Evolutionary conservation across 1,284 basidiomycete species (phyloP), one percentile per base, ranked within the genome.

Genomic region (Ustilago hordei): DNA sequence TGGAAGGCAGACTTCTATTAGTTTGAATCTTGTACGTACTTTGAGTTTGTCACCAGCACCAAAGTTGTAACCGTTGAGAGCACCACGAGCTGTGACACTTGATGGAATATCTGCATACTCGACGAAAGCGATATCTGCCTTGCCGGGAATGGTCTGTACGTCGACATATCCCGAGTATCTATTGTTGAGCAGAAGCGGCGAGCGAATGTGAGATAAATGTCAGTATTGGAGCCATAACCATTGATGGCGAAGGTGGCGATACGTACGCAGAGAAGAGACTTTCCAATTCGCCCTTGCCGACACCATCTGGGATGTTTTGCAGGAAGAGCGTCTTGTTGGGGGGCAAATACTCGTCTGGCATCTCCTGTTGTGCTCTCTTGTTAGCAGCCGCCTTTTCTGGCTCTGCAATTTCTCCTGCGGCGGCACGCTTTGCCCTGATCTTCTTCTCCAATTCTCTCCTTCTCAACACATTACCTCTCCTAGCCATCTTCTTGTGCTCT

Each of bases 301-400:
- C 76, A 15, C 63, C 61, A 0, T 70, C 70, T 3, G 84, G 84
- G 23, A 86, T 75, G 39, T 82, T 81, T 88, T 99, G 96, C 77
- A 99, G 87, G 90, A 99, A 99, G 64, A 99, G 90, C 87, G 98
- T 96, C 87, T 95, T 95, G 92, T 99, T 99, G 36, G 96, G 96
- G 4, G 97, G 97, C 8, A 99, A 90, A 87, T 99, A 99, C 87
- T 99, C 96, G 92, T 99, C 96, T 36, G 97, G 95, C 93, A 98
- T 92, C 57, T 81, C 70, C 23, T 78, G 75, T 28, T 69, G 70
- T 50, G 63, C 48, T 50, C 64, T 72, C 58, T 70, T 81, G 67
- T 32, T 65, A 34, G 76, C 55, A 34, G 74, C 55, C 8, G 67
- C 60, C 41, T 60, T 68, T 35, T 67, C 64, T 52, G 60, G 47